These are phyloP conservation scores for Fusarium marasasianum DNA, from an alignment of 2,329 filamentous ascomycete genomes.

Conservation along the genomic window DNA sequence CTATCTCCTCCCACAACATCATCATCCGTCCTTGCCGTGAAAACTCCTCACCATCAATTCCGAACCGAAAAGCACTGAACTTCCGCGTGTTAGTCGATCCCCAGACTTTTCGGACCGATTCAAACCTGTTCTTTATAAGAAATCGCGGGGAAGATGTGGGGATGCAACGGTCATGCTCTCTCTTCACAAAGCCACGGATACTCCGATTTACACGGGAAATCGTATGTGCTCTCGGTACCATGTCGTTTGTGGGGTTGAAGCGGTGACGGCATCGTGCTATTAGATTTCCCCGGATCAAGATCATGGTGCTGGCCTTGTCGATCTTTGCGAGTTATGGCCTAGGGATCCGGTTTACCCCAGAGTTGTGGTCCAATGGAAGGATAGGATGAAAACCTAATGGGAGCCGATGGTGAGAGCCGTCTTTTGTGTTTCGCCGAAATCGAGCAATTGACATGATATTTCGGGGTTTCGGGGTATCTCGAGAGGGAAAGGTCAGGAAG, in stretches of 20 bases:
- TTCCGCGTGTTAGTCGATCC: not conserved
- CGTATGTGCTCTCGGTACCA: not conserved
- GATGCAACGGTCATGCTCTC: slow-evolving; percentile 10
- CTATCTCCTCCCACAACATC: not conserved
- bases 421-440: not conserved
- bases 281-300: not conserved
- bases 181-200: not conserved
- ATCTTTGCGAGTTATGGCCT: slow-evolving; percentile 19
- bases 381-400: not conserved
- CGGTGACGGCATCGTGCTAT: slow-evolving; percentile 16
- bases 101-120: slow-evolving; percentile 31
- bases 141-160: slow-evolving; percentile 29
- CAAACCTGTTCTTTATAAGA: slow-evolving; percentile 5
- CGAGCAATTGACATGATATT: not conserved
- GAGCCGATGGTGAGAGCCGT: not conserved
- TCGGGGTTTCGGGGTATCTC: slow-evolving; percentile 27
- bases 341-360: slow-evolving; percentile 16
- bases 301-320: slow-evolving; percentile 10
- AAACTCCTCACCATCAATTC: not conserved
- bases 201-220: not conserved
- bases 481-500: not conserved
- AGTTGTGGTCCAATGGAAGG: slow-evolving; percentile 9
- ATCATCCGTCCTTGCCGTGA: not conserved
- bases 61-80: not conserved
- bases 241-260: not conserved